Conservation (phyloP, 495 filamentous ascomycete species). For the Trichoderma erinaceum region DNA sequence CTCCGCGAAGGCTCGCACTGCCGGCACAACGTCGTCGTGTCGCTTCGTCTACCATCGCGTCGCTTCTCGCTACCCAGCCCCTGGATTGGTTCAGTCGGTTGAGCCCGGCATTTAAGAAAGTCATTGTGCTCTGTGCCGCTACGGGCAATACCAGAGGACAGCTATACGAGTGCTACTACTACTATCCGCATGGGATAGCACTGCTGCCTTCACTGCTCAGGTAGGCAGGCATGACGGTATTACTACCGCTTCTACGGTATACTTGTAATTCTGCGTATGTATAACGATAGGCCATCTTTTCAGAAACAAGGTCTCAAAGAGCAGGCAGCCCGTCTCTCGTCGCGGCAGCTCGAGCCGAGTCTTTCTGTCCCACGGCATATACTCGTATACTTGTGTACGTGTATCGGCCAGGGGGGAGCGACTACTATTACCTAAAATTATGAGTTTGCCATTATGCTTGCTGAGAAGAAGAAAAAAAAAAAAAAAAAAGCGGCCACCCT, state of each 20-base stretch:
- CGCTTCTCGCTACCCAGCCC: neutral
- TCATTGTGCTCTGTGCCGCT: neutral
- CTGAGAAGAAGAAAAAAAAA: neutral
- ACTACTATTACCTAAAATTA: neutral
- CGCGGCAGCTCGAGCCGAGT: neutral
- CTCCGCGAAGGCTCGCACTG: too few relatives aligned
- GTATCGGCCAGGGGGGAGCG: neutral
- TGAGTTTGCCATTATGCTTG: neutral
- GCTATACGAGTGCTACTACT: neutral
- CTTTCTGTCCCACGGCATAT: neutral
- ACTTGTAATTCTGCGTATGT: neutral
- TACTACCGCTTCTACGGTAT: neutral
- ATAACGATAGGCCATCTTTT: neutral
- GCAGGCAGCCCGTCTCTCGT: neutral
- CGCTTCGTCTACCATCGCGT: constrained; percentile 2
- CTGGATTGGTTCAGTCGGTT: neutral
- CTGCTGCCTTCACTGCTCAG: too few relatives aligned
- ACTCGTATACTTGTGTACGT: neutral
- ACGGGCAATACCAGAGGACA: neutral
- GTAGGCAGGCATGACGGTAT: neutral
- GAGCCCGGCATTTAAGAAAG: neutral
- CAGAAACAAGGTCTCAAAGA: neutral
- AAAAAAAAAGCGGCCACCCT: constrained; percentile 3
- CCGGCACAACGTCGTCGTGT: neutral
- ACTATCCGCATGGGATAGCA: neutral